Conservation (phyloP, 768 basidiomycete genomes). For the Boletus pseudopeckii region DNA sequence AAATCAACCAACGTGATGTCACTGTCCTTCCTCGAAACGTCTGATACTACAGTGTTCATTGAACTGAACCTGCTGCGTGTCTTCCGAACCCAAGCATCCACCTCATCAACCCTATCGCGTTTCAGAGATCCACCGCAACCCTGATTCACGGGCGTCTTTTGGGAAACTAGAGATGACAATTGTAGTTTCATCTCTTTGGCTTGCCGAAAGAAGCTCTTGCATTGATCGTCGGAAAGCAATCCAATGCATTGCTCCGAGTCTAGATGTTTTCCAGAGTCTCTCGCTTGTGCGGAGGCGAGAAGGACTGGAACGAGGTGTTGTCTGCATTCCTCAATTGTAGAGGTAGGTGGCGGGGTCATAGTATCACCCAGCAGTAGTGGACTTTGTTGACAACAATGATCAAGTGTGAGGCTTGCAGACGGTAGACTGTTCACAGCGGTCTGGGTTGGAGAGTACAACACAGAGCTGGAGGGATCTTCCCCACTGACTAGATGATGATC, state of each 20-base stretch:
- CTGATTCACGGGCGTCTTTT: constrained; percentile 1
- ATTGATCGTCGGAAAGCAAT: constrained; percentile 29
- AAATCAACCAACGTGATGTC: constrained; percentile 26
- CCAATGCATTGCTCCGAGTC: constrained; percentile 19
- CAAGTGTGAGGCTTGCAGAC: constrained; percentile 1
- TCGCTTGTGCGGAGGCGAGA: constrained; percentile 14
- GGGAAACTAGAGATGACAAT: constrained; percentile 10
- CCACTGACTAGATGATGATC: constrained; percentile 1
- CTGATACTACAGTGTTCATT: constrained; percentile 9
- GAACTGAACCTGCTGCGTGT: constrained; percentile 18
- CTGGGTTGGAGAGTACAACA: constrained; percentile 12
- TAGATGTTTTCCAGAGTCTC: constrained; percentile 9
- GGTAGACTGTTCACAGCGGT: constrained; percentile 8
- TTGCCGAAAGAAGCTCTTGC: constrained; percentile 17
- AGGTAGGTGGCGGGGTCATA: constrained; percentile 5
- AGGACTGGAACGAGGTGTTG: constrained; percentile 25
- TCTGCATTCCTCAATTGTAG: constrained; percentile 26
- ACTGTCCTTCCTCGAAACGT: constrained; percentile 22
- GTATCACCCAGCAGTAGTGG: constrained; percentile 5
- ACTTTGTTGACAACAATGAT: constrained; percentile 1
- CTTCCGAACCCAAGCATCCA: constrained; percentile 11
- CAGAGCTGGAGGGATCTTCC: constrained; percentile 1
- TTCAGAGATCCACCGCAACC: constrained; percentile 3
- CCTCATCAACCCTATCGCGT: constrained; percentile 11
- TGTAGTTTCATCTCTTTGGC: constrained; percentile 27